Base-by-base conservation (phyloP, 345 rosid genomes). In the Rubroshorea leprosula region DNA sequence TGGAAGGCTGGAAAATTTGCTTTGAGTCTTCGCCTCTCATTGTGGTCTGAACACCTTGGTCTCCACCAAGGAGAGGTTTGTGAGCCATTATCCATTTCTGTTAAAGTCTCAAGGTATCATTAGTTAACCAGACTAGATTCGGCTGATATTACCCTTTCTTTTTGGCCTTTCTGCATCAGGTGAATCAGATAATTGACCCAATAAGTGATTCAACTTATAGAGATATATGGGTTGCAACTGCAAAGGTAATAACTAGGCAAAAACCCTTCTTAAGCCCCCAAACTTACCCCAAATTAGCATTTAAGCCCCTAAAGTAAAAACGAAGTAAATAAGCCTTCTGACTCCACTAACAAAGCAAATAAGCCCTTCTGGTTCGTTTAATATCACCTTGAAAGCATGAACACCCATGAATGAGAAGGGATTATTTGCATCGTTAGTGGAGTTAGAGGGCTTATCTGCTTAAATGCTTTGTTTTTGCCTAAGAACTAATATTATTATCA, bases 1-100 rank as follows among this genome's bases (percentile, higher is more conserved):
- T 83, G 97, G 99, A 85, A 87, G 68, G 97, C 99, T 68, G 99
- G 99, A 63, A 90, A 76, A 54, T 87, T 90, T 72, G 43, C 92
- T 58, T 55, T 61, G 62, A 85, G 92, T 69, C 97, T 93, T 63
- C 90, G 99, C 65, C 87, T 87, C 10, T 81, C 99, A 5, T 71
- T 93, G 67, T 93, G 99, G 99, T 80, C 90, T 9, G 97, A 93
- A 68, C 99, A 93, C 79, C 97, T 93, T 55, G 97, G 96, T 63
- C 92, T 90, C 67, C 80, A 47, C 64, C 62, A 66, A 46, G 86
- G 76, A 70, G 85, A 85, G 96, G 99, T 93, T 63, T 62, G 41
- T 59, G 57, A 56, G 60, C 23, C 13, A 18, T 49, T 58, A 44
- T 53, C 38, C n/a, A 26, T 51, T 35, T 25, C 48, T 47, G n/a